Base-by-base conservation (phyloP, 1,139 yeast species). In the Magnusiomyces tetraspermus region DNA sequence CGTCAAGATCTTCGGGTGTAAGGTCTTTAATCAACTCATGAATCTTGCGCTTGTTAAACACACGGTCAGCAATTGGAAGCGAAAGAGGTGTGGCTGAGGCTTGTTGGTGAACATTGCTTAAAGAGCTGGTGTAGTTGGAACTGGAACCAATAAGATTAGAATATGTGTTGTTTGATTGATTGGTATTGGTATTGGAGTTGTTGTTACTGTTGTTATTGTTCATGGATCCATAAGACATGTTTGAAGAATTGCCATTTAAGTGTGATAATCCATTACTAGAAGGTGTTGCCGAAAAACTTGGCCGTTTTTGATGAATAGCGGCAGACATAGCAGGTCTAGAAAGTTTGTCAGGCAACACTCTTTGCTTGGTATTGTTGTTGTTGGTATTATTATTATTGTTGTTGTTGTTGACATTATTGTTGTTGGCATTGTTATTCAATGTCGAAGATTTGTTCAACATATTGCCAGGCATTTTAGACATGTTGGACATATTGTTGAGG, bases 31-130 rank as follows among this genome's bases (percentile, higher is more conserved):
- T 92, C 57, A 92, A 74, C 64, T 92, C 98, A 54, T 85, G 77
- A 57, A 92, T 74, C 64, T 92, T 92, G 52, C 98, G 76, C 67
- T 92, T 92, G 41, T 95, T 85, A 63, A 90, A 74, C 2, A 90
- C 95, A 31, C 96, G 75, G 53, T 92, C 95, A 28, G 71, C 71
- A 51, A 85, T 85, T 11, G 44, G 38, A n/a, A 28, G 31, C 17
- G 46, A 36, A 3, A 24, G 33, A 5, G 52, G 41, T 2, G 42
- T 23, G 17, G 45, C 31, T 22, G 43, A 37, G 4, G 43, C 43
- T 17, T n/a, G n/a, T n/a, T n/a, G n/a, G n/a, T n/a, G n/a, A n/a
- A n/a, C n/a, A n/a, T n/a, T n/a, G n/a, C n/a, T n/a, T n/a, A n/a
- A n/a, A n/a, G n/a, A n/a, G n/a, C n/a, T n/a, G n/a, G n/a, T n/a